A percentile compares a stretch with the other conserved stretches of the same genome.
Conservation (phyloP, 2,329 filamentous ascomycete species). For the Teratosphaeria pseudoeucalypti region DNA sequence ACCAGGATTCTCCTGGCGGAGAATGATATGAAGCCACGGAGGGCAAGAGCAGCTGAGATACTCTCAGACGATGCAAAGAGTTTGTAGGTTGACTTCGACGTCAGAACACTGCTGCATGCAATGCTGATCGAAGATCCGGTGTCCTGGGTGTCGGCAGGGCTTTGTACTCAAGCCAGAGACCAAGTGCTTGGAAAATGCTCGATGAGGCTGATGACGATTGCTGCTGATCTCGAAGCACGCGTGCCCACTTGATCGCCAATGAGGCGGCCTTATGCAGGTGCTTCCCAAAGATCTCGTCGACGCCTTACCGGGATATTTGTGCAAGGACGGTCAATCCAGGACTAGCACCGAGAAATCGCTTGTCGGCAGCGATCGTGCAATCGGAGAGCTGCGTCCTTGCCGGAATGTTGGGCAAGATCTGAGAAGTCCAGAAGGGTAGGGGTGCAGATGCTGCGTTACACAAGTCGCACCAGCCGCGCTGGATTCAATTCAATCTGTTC, state of each 20-base stretch:
- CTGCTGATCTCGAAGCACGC: constrained; percentile 9
- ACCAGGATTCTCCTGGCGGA: constrained; percentile 20
- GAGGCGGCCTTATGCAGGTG: constrained; percentile 35
- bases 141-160: constrained; percentile 21
- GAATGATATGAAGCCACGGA: constrained; percentile 24
- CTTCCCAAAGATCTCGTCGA: constrained; percentile 4
- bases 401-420: constrained; percentile 27
- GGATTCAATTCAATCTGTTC: constrained; percentile 12
- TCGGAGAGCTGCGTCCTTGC: constrained; percentile 27
- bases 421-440: constrained; percentile 35
- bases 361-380: constrained; percentile 21
- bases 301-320: constrained; percentile 23
- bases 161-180: constrained; percentile 28
- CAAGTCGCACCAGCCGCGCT: constrained; percentile 21
- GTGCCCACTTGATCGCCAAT: constrained; percentile 22
- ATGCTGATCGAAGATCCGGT: constrained; percentile 19
- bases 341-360: constrained; percentile 27
- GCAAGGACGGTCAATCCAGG: constrained; percentile 27
- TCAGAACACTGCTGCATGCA: constrained; percentile 13
- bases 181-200: constrained; percentile 16
- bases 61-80: constrained; percentile 6
- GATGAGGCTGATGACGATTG: constrained; percentile 15
- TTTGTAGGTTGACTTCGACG: constrained; percentile 8
- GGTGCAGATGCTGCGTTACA: constrained; percentile 39
- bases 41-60: constrained; percentile 12